Evolutionary conservation across 305 asterid species (phyloP).

Genomic region (Fraxinus albicans): DNA sequence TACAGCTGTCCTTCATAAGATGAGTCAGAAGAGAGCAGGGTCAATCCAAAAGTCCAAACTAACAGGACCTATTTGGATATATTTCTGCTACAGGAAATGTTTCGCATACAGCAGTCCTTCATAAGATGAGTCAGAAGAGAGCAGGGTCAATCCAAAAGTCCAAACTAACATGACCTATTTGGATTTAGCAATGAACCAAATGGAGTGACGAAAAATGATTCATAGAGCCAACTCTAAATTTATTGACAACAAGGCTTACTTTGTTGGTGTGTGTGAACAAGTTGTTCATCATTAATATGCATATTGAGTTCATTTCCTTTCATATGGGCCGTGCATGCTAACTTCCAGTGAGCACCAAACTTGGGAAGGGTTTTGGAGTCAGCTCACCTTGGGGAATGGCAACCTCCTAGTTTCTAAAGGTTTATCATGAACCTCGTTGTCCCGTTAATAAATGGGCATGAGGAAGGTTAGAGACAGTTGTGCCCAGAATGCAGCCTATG

Average conservation of each 20-base stretch:
- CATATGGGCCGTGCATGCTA: not conserved
- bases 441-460: not conserved
- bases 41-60: too few relatives aligned
- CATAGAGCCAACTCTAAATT: not conserved
- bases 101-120: too few relatives aligned
- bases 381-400: not conserved
- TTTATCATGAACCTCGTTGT: not conserved
- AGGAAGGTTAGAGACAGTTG: not conserved
- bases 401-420: not conserved
- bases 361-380: not conserved
- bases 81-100: too few relatives aligned
- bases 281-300: not conserved
- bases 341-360: not conserved
- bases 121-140: not conserved
- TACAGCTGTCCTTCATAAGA: not conserved
- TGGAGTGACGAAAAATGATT: not conserved
- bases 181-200: not conserved
- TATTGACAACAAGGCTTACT: not conserved
- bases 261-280: not conserved
- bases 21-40: not conserved
- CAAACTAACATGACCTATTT: not conserved
- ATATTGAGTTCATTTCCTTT: not conserved
- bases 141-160: not conserved
- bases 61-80: too few relatives aligned
- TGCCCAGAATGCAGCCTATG: not conserved